Conservation (phyloP, 176 grass and related monocot species). For the Olyra latifolia region DNA sequence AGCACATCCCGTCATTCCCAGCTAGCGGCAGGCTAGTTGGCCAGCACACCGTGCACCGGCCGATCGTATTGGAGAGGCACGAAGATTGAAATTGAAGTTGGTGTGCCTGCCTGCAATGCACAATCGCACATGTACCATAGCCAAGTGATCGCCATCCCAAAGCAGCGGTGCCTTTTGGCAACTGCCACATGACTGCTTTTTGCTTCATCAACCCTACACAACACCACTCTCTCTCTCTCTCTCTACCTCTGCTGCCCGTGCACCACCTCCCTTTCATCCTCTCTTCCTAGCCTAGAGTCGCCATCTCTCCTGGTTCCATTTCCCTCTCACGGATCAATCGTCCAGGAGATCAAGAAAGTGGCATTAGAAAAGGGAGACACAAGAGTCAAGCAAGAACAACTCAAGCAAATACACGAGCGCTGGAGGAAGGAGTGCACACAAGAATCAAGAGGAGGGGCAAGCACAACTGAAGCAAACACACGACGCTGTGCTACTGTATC, state of each 20-base stretch:
- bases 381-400: not conserved
- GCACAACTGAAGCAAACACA: not conserved
- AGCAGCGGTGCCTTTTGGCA: slow-evolving; percentile 29
- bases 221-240: not conserved
- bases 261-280: not conserved
- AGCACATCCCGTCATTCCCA: not conserved
- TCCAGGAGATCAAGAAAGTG: slow-evolving; percentile 8
- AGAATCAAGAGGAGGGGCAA: not conserved
- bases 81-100: not conserved
- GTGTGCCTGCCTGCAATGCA: not conserved
- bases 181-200: slow-evolving; percentile 47
- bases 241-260: slow-evolving; percentile 9
- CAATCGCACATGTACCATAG: not conserved
- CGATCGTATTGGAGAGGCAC: not conserved
- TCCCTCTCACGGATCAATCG: not conserved
- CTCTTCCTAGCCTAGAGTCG: no score
- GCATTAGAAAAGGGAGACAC: not conserved
- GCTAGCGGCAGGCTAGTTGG: not conserved
- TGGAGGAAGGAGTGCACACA: slow-evolving; percentile 48
- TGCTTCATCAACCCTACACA: not conserved
- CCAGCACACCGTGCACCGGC: not conserved
- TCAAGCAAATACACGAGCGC: not conserved
- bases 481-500: not conserved
- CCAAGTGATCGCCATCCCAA: not conserved
- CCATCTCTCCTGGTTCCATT: not conserved